phyloP scores from a whole-genome alignment of 1,284 basidiomycete genomes.

The Rhizopogon parksii region DNA sequence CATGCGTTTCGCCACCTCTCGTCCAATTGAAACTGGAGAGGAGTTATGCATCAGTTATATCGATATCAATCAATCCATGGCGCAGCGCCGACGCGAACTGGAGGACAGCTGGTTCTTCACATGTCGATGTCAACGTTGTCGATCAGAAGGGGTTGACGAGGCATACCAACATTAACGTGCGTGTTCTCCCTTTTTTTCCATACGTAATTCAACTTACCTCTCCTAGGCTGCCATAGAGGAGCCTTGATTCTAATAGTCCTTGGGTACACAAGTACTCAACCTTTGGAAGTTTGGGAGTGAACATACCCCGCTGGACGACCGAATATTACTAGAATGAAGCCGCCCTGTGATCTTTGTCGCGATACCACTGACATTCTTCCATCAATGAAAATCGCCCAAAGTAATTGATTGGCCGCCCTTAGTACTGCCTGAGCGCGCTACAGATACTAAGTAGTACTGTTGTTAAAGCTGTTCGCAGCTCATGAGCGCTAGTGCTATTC shows the following conservation, averaged over 20 bases:
- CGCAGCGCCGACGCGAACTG: conserved; percentile 34
- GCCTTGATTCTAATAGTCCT: neutral
- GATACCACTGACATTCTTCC: too few species aligned
- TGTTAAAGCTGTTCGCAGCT: too few species aligned
- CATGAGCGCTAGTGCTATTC: too few species aligned
- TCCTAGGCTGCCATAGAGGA: neutral
- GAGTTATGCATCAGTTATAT: conserved; percentile 56
- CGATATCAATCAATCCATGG: conserved; percentile 34
- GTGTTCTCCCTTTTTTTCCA: neutral
- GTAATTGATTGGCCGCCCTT: too few species aligned
- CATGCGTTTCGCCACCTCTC: conserved; percentile 44
- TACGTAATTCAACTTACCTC: neutral
- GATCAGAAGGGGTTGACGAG: conserved; percentile 10
- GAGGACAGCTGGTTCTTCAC: conserved; percentile 47
- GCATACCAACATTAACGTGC: neutral
- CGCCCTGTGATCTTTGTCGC: neutral
- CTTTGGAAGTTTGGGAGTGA: too few species aligned
- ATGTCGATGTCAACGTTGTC: conserved; percentile 37
- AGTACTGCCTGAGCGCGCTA: too few species aligned
- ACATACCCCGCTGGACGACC: too few species aligned
- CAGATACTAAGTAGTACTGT: too few species aligned
- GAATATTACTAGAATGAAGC: neutral
- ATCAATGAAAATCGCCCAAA: too few species aligned
- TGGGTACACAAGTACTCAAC: neutral
- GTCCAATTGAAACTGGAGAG: conserved; percentile 41